phyloP scores from a whole-genome alignment of 495 filamentous ascomycete species.

The Aspergillus hancockii region DNA sequence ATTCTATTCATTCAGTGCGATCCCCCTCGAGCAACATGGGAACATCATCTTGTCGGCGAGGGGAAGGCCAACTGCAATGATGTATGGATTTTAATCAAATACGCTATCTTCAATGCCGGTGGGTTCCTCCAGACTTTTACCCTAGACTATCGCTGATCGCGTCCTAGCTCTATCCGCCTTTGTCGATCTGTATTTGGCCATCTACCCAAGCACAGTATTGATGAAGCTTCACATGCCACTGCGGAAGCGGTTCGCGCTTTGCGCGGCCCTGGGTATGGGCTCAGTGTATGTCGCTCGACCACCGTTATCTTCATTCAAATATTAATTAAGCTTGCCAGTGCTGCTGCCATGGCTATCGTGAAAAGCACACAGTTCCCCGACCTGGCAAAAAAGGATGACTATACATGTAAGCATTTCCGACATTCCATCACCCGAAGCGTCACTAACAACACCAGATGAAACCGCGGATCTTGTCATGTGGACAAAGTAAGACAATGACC shows the following conservation, averaged over 20 bases:
- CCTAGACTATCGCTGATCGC: not conserved
- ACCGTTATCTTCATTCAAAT: not conserved
- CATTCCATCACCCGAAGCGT: not conserved
- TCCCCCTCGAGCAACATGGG: slow-evolving; percentile 44
- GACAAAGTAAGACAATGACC: slow-evolving; percentile 34
- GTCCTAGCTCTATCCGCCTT: slow-evolving; percentile 34
- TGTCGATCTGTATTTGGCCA: slow-evolving; percentile 51
- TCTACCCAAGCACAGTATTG: slow-evolving; percentile 48
- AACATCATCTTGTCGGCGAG: slow-evolving; percentile 26
- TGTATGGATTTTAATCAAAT: slow-evolving; percentile 35
- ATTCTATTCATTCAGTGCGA: slow-evolving; percentile 44
- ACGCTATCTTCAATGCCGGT: slow-evolving; percentile 37
- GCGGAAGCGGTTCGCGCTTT: slow-evolving; percentile 49
- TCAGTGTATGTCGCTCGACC: slow-evolving; percentile 17
- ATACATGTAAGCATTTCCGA: slow-evolving; percentile 36
- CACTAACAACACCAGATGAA: slow-evolving; percentile 20
- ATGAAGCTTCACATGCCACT: slow-evolving; percentile 44
- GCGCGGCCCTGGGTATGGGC: slow-evolving; percentile 46
- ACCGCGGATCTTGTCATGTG: slow-evolving; percentile 48
- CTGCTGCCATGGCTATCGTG: slow-evolving; percentile 34
- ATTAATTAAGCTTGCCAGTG: slow-evolving; percentile 14
- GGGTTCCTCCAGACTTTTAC: not conserved
- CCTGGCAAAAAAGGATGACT: slow-evolving; percentile 34
- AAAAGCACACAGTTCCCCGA: slow-evolving; percentile 44
- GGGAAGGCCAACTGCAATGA: slow-evolving; percentile 34